Conservation (phyloP, 208 protist species). For the Borovskyia barvae region DNA sequence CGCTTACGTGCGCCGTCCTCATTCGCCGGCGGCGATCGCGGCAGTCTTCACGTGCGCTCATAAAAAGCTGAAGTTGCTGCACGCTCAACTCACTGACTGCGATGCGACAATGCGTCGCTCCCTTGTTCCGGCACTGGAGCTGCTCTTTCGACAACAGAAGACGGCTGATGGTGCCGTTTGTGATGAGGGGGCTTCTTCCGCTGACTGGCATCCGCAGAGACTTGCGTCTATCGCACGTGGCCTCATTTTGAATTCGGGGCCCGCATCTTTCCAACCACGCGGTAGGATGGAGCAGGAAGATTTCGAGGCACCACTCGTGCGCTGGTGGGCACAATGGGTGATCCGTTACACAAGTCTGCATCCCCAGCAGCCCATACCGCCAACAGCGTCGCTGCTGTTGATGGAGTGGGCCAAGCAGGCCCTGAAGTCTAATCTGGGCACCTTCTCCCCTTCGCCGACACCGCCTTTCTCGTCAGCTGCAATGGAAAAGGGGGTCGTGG, state of each 20-base stretch:
- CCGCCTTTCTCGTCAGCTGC: not conserved
- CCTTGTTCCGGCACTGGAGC: not conserved
- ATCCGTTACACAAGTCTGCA: constrained; percentile 6
- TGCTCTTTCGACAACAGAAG: not conserved
- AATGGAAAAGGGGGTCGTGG: not conserved
- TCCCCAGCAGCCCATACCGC: constrained; percentile 26
- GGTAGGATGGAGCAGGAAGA: too few relatives aligned
- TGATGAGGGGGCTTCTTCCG: not conserved
- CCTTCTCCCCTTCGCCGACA: not conserved
- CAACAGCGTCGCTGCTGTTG: constrained; percentile 40
- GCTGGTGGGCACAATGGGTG: constrained; percentile 17
- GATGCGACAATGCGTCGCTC: not conserved
- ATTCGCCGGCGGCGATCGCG: constrained; percentile 11
- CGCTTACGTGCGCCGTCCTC: constrained; percentile 9
- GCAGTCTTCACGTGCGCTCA: constrained; percentile 15
- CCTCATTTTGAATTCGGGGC: too few relatives aligned
- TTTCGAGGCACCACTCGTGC: constrained; percentile 14
- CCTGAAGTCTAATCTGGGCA: not conserved
- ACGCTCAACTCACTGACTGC: constrained; percentile 11
- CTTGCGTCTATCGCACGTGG: too few relatives aligned
- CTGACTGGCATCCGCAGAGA: too few relatives aligned
- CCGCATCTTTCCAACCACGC: too few relatives aligned
- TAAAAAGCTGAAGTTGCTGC: constrained; percentile 22
- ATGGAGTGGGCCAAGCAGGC: constrained; percentile 48
- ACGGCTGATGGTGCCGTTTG: not conserved